These are phyloP conservation scores for Curvularia verruculosa DNA, from an alignment of 2,329 filamentous ascomycete genomes.

Conservation along the genomic window DNA sequence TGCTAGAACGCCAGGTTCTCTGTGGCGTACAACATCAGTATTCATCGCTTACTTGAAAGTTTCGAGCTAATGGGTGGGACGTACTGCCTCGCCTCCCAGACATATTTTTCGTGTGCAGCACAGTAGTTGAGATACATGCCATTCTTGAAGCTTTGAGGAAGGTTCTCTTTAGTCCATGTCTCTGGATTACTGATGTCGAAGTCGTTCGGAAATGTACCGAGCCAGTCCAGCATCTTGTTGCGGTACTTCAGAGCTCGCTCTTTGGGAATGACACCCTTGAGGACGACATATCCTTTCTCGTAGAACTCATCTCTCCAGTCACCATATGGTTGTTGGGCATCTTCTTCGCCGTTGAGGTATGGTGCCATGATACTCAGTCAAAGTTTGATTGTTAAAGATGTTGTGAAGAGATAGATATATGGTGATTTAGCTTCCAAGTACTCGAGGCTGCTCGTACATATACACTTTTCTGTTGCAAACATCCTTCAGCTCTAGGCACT, in stretches of 20 bases:
- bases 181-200: constrained; percentile 40
- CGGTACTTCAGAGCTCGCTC: constrained; percentile 37
- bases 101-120: constrained; percentile 52
- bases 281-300: constrained; percentile 35
- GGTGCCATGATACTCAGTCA: constrained; percentile 7
- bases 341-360: constrained; percentile 7
- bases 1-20: constrained; percentile 51
- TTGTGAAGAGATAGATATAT: not conserved
- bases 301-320: constrained; percentile 44
- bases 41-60: not conserved
- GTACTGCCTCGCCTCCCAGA: constrained; percentile 51
- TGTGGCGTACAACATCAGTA: not conserved
- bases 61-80: not conserved
- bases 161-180: constrained; percentile 54
- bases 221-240: constrained; percentile 41
- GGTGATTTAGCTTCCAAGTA: not conserved
- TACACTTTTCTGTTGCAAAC: not conserved
- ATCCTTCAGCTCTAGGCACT: not conserved
- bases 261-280: constrained; percentile 31
- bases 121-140: constrained; percentile 52
- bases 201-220: constrained; percentile 36
- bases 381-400: not conserved
- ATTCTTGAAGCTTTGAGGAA: constrained; percentile 44
- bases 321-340: constrained; percentile 16
- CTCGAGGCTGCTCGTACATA: not conserved